A percentile compares a stretch with the other conserved stretches of the same genome.
These are phyloP conservation scores for Tilletia caries DNA, from an alignment of 1,284 basidiomycete genomes.

Conservation along the genomic window DNA sequence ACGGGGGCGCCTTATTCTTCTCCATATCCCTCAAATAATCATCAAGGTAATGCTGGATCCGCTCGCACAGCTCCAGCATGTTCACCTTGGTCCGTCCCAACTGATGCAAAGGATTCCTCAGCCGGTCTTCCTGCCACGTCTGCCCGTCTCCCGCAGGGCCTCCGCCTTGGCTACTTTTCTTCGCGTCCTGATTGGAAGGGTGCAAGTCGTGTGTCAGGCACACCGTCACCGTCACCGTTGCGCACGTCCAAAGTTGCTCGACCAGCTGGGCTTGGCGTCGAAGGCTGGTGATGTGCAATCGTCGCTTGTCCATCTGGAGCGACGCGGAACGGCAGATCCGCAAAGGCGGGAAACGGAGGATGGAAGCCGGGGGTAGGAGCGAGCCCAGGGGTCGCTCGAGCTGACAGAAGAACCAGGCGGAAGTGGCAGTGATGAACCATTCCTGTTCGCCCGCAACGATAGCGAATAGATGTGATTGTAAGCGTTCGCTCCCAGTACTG, in stretches of 20 bases:
- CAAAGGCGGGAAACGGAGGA: conserved; percentile 1
- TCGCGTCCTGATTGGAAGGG: background rate
- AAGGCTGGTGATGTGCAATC: background rate
- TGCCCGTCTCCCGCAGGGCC: background rate
- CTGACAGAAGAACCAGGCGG: conserved; percentile 13
- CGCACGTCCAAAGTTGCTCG: conserved; percentile 7
- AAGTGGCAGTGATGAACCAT: conserved; percentile 5
- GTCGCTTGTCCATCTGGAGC: conserved; percentile 7
- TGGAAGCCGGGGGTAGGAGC: background rate
- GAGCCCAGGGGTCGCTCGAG: conserved; percentile 1
- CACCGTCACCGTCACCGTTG: conserved; percentile 2
- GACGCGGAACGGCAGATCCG: conserved; percentile 3
- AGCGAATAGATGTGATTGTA: background rate
- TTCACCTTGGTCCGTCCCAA: background rate
- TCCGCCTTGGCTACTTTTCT: background rate
- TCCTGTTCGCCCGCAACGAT: background rate
- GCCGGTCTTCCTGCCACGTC: background rate
- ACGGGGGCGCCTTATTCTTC: conserved; percentile 5
- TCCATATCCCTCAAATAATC: conserved; percentile 8
- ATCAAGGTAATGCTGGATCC: background rate
- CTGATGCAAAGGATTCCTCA: background rate
- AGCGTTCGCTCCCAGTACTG: too few species aligned
- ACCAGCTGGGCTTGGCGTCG: conserved; percentile 11
- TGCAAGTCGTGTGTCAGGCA: conserved; percentile 6
- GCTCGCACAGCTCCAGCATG: conserved; percentile 10